Evolutionary conservation across 1,284 basidiomycete genomes (phyloP), one percentile per base, ranked within the genome.

Genomic region (Xerocomus minutiporus): DNA sequence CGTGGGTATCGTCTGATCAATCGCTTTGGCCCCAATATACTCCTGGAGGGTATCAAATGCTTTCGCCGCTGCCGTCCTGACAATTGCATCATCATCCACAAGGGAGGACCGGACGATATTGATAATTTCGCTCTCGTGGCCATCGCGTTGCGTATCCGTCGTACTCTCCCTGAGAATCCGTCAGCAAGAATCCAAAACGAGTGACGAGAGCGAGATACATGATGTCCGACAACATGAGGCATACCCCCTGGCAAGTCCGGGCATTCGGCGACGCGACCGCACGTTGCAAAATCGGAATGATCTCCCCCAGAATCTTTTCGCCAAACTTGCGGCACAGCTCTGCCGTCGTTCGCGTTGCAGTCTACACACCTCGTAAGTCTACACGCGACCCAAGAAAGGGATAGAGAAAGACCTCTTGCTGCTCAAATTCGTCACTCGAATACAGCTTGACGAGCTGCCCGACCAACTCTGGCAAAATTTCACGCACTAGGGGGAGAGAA

Each of bases 261-360:
- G 86, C 69, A 67, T 93, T 88, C 4, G 80, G 75, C 0, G 92
- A 93, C 1, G 75, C 73, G 9, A 86, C 80, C 58, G 86, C 89
- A 13, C 42, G 26, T 45, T 87, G 86, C 56, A 97, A 73, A 51
- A 93, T 86, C 2, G 84, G 77, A 59, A 97, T 79, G 48, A 94
- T 85, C 63, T 96, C 94, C 38, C 83, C 86, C 48, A 99, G 69
- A 54, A 97, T 87, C 56, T 88, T 87, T 68, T 99, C 97, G 42
- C 97, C 96, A 60, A 97, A 95, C 73, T 98, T 99, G 71, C 90
- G 88, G 68, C 93, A 97, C 2, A 98, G 72, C 68, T 99, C 97
- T 25, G 83, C 81, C 12, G 91, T 81, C 3, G 93, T 96, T 41
- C 92, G 80, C n/a, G 82, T 83, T 17, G 91, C 91, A 34, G 88